Conservation (phyloP, 106 monocot genomes). For the Agapanthus africanus region DNA sequence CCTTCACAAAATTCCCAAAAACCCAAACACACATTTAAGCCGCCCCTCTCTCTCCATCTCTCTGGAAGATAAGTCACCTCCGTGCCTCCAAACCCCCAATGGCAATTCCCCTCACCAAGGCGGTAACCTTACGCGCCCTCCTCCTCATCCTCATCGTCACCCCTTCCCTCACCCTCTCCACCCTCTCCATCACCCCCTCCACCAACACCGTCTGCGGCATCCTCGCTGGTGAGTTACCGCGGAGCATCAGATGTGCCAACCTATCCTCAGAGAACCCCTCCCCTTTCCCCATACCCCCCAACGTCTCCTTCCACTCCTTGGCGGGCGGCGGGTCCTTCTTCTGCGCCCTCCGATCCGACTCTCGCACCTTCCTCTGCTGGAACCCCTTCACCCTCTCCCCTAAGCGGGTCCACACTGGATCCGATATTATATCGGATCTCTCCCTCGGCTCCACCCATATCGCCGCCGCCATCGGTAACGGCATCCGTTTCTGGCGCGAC, state of each 20-base stretch:
- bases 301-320: slow-evolving; percentile 31
- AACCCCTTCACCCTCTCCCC: slow-evolving; percentile 2
- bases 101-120: no score
- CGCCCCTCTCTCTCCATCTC: no score
- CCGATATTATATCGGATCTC: slow-evolving; percentile 21
- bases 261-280: neutral
- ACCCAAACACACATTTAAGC: no score
- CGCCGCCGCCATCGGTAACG: slow-evolving; percentile 25
- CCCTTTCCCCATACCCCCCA: slow-evolving; percentile 18
- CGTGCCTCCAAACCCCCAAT: no score
- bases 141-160: slow-evolving; percentile 15
- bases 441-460: slow-evolving; percentile 65
- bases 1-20: no score
- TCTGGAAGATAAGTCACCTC: no score
- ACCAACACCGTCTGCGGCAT: slow-evolving; percentile 45
- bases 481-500: slow-evolving; percentile 52
- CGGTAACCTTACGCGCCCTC: slow-evolving; percentile 15
- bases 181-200: slow-evolving; percentile 23
- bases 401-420: slow-evolving; percentile 64
- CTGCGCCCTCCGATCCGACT: slow-evolving; percentile 33
- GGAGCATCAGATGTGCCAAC: slow-evolving; percentile 25
- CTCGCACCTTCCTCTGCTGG: slow-evolving; percentile 64
- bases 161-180: slow-evolving; percentile 26
- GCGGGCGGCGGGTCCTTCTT: slow-evolving; percentile 34
- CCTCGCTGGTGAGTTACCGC: slow-evolving; percentile 7